Base-by-base conservation (phyloP, 106 monocot species). In the Alisma plantagoaquatica region DNA sequence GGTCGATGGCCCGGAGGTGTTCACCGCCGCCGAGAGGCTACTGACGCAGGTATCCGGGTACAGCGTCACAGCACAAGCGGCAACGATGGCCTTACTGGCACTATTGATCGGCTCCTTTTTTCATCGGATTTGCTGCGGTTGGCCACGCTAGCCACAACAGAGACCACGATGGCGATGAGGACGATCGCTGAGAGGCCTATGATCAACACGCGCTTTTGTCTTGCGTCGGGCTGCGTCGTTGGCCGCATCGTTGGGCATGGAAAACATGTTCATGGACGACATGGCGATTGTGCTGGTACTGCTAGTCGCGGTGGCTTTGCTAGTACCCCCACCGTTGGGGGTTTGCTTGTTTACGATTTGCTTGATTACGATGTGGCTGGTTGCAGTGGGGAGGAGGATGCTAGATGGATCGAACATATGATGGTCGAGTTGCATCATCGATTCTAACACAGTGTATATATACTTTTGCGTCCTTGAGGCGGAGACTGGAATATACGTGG, bases 161-260 rank as follows among this genome's bases (percentile, higher is more conserved):
- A 46, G 61, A 47, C 48, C 30, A 49, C 29, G 47, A 61, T 23
- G 46, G 22, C 61, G 22, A 49, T 4, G 61, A 61, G 46, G 61
- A 49, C 10, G 32, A 49, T n/a, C 4, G 48, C 11, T n/a, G 61
- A 61, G 15, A 49, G 3, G 46, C 38, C 17, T 9, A 52, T 26
- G 51, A 29, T 29, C 15, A 15, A 3, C 5, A 52, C 25, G 15
- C 51, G 10, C 51, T 52, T 52, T 0, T 29, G 51, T 1, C 28
- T 29, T 27, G 10, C 51, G 25, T 6, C 28, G 25, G 14, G 12
- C 51, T 27, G 9, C 51, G 2, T 28, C 15, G 8, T 6, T 2
- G 51, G 51, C 28, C 14, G 15, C 25, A 2, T 52, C 27, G 27
- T 23, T 23, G 10, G 2, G 21, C 3, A 20, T 24, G 22, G 21